phyloP scores from a whole-genome alignment of 352 stramenopile genomes.

The Thalassiosira delicatula region DNA sequence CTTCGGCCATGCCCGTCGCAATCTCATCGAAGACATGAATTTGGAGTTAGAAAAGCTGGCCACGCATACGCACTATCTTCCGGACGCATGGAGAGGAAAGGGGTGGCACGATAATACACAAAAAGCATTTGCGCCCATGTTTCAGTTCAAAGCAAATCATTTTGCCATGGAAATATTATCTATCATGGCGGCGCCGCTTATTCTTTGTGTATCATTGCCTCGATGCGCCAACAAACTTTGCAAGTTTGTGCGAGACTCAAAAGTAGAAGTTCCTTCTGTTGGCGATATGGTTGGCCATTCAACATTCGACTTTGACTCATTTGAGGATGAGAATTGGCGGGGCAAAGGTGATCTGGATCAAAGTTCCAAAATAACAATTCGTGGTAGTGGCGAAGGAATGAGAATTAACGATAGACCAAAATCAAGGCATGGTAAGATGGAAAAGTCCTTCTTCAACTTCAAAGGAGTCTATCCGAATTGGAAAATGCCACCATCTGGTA shows the following conservation, averaged over 20 bases:
- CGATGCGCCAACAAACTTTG: slow-evolving; percentile 89
- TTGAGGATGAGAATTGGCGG: slow-evolving; percentile 86
- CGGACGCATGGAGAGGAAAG: slow-evolving; percentile 89
- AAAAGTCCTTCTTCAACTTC: slow-evolving; percentile 97
- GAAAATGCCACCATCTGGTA: slow-evolving; percentile 65
- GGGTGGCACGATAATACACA: slow-evolving; percentile 85
- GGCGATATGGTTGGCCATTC: slow-evolving; percentile 93
- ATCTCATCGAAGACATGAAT: slow-evolving; percentile 80
- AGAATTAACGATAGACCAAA: slow-evolving; percentile 60
- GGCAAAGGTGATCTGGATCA: slow-evolving; percentile 42
- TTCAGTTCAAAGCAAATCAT: slow-evolving; percentile 93
- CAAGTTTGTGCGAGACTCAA: slow-evolving; percentile 92
- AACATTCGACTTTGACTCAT: slow-evolving; percentile 97
- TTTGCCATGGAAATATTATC: slow-evolving; percentile 92
- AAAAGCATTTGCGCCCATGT: slow-evolving; percentile 89
- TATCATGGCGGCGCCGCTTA: slow-evolving; percentile 94
- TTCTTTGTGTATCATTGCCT: slow-evolving; percentile 94
- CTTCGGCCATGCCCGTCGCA: slow-evolving; percentile 57
- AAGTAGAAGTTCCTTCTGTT: slow-evolving; percentile 89
- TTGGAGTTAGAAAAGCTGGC: slow-evolving; percentile 69
- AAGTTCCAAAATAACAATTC: slow-evolving; percentile 30
- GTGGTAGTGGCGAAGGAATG: slow-evolving; percentile 35
- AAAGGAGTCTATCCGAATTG: slow-evolving; percentile 82
- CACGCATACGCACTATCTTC: slow-evolving; percentile 95
- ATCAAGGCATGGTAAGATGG: slow-evolving; percentile 90